phyloP scores from a whole-genome alignment of 108 stramenopile species.

The Fragilariopsis cylindrus region DNA sequence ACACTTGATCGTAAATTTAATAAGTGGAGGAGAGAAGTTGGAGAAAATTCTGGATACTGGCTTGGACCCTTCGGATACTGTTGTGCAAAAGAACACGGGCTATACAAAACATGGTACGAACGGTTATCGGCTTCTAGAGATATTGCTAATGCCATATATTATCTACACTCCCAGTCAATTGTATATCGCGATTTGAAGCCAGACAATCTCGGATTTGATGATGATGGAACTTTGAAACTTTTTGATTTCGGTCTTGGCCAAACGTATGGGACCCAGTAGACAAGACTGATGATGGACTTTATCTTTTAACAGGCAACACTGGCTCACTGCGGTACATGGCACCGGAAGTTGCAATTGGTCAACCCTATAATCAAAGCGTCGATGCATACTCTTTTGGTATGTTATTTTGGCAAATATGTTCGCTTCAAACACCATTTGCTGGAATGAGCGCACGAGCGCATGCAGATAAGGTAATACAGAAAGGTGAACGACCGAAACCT shows the following conservation, averaged over 20 bases:
- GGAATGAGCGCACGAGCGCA: conserved; percentile 75
- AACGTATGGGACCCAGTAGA: conserved; percentile 55
- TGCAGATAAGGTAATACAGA: conserved; percentile 66
- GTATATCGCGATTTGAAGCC: conserved; percentile 74
- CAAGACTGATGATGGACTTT: conserved; percentile 51
- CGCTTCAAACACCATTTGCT: conserved; percentile 75
- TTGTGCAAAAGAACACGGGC: conserved; percentile 66
- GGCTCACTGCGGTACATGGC: conserved; percentile 73
- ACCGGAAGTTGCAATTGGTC: conserved; percentile 48
- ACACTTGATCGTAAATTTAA: conserved; percentile 79
- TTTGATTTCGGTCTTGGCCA: conserved; percentile 89
- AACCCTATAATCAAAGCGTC: conserved; percentile 71
- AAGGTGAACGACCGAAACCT: conserved; percentile 69
- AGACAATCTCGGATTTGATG: conserved; percentile 55
- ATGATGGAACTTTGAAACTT: conserved; percentile 60
- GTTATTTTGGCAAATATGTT: conserved; percentile 85
- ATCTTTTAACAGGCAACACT: conserved; percentile 80
- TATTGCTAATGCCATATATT: conserved; percentile 76
- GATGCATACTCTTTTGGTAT: conserved; percentile 87
- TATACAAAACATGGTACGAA: conserved; percentile 80
- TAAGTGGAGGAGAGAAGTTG: conserved; percentile 71
- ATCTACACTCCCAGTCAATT: conserved; percentile 72
- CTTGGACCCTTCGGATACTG: conserved; percentile 73
- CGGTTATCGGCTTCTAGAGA: conserved; percentile 61
- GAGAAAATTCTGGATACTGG: conserved; percentile 59